Conservation (phyloP, 2,329 filamentous ascomycete species). For the Rhinocladiella similis region DNA sequence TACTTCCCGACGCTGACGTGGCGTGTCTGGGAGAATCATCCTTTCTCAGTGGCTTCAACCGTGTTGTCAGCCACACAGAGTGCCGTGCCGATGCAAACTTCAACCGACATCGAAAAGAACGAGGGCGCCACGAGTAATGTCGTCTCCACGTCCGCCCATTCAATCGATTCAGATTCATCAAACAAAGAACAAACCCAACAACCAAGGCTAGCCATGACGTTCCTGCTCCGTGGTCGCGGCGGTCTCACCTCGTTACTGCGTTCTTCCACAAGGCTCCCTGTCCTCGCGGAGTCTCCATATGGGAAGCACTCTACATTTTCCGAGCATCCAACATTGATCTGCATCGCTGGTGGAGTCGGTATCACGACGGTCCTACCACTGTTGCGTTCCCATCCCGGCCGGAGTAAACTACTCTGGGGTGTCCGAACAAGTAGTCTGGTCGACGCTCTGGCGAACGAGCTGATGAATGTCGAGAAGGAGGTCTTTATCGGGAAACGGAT, state of each 20-base stretch:
- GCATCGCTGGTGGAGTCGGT: conserved; percentile 51
- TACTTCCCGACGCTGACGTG: conserved; percentile 14
- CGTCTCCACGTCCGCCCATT: not conserved
- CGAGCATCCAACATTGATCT: conserved; percentile 35
- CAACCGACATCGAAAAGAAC: not conserved
- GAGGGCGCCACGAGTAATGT: not conserved
- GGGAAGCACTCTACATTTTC: not conserved
- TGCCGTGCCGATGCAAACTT: not conserved
- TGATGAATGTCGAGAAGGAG: conserved; percentile 37
- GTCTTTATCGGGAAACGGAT: conserved; percentile 38
- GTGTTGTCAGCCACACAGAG: conserved; percentile 35
- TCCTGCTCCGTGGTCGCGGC: not conserved
- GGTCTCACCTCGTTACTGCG: conserved; percentile 40
- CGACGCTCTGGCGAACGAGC: conserved; percentile 32
- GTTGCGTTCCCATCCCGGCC: conserved; percentile 33
- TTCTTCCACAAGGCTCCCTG: conserved; percentile 30
- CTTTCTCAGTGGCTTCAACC: conserved; percentile 40
- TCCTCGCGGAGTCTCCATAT: conserved; percentile 7
- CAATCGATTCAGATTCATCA: not conserved
- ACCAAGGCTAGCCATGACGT: not conserved
- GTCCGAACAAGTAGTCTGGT: conserved; percentile 29
- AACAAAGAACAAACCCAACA: not conserved
- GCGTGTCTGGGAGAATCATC: conserved; percentile 21
- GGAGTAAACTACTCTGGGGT: conserved; percentile 1
- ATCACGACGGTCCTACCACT: conserved; percentile 47